A percentile compares a stretch with the other conserved stretches of the same genome.
phyloP scores from a whole-genome alignment of 2,329 filamentous ascomycete genomes.

The Magnaporthiopsis incrustans region DNA sequence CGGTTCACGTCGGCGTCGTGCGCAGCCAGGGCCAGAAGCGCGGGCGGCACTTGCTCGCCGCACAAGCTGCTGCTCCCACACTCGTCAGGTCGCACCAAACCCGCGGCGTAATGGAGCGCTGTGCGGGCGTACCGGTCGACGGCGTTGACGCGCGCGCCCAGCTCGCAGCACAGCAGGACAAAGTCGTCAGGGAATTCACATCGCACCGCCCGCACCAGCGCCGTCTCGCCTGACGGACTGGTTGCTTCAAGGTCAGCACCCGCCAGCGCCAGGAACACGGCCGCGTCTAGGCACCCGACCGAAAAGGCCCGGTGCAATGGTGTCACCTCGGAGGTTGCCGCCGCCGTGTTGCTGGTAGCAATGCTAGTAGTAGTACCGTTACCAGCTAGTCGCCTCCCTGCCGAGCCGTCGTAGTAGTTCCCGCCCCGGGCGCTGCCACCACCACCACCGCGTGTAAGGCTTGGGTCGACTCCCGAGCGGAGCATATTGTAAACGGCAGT shows the following conservation, averaged over 20 bases:
- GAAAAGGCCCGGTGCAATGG: conserved; percentile 17
- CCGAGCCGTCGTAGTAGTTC: not conserved
- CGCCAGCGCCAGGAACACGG: conserved; percentile 15
- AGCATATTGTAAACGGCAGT: conserved; percentile 16
- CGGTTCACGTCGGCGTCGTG: conserved; percentile 12
- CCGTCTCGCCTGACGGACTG: conserved; percentile 13
- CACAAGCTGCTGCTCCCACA: not conserved
- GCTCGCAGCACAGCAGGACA: conserved; percentile 16
- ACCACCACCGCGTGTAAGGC: conserved; percentile 7
- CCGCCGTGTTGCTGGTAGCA: conserved; percentile 6
- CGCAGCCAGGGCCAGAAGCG: conserved; percentile 15
- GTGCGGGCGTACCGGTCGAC: conserved; percentile 15
- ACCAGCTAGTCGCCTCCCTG: not conserved
- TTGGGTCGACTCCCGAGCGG: conserved; percentile 15
- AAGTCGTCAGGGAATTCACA: conserved; percentile 15
- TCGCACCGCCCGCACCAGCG: conserved; percentile 15
- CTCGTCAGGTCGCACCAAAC: conserved; percentile 13
- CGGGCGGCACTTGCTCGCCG: conserved; percentile 5
- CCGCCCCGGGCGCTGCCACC: not conserved
- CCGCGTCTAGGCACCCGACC: conserved; percentile 13
- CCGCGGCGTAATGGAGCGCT: conserved; percentile 17
- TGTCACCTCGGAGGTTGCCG: conserved; percentile 10
- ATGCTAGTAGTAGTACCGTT: not conserved
- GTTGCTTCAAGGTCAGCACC: conserved; percentile 16
- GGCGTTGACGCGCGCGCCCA: conserved; percentile 15